Evolutionary conservation across 2,329 filamentous ascomycete species (phyloP).

Genomic region (Aspergillus neoniger): DNA sequence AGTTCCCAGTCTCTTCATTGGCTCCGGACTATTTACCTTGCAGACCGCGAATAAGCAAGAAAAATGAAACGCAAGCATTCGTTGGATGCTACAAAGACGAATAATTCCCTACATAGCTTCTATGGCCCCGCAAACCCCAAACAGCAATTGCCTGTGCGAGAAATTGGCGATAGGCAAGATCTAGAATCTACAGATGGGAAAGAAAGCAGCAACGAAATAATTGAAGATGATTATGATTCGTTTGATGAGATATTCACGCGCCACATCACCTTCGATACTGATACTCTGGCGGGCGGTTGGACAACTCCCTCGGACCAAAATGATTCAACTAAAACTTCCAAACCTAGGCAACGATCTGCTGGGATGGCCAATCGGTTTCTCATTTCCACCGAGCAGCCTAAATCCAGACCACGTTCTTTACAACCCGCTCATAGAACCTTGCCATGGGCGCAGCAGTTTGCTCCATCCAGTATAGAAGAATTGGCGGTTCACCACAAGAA

Average conservation of each 20-base stretch:
- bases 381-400: no score
- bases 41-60: neutral
- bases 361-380: no score
- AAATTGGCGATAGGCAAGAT: conserved; percentile 21
- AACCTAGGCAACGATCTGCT: neutral
- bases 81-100: neutral
- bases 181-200: neutral
- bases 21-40: neutral
- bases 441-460: conserved; percentile 87
- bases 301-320: conserved; percentile 10
- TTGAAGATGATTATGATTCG: conserved; percentile 45
- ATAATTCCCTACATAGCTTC: conserved; percentile 43
- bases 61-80: conserved; percentile 6
- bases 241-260: conserved; percentile 41
- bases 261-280: conserved; percentile 30
- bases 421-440: conserved; percentile 53
- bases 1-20: neutral
- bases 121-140: conserved; percentile 42
- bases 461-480: conserved; percentile 73
- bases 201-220: conserved; percentile 34
- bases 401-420: conserved; percentile 14
- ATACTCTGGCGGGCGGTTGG: conserved; percentile 4
- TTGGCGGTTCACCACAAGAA: conserved; percentile 95
- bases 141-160: conserved; percentile 39
- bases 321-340: neutral